Conservation (phyloP, 108 stramenopile species). For the Epithemia pelagica region DNA sequence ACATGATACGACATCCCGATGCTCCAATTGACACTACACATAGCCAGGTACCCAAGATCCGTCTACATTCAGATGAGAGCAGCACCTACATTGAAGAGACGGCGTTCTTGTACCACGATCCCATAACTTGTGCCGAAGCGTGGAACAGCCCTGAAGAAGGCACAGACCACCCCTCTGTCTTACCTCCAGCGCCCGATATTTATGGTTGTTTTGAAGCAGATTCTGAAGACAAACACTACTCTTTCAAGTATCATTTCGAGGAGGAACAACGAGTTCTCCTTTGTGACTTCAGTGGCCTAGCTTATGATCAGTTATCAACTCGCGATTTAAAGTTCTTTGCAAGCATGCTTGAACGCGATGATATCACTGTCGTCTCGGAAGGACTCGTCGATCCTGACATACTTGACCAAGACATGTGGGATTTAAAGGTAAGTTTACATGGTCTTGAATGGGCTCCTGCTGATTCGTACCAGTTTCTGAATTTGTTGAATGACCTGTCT, state of each 20-base stretch:
- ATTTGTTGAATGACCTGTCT: background rate
- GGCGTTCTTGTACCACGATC: slow-evolving; percentile 2
- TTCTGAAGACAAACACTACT: background rate
- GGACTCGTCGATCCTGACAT: background rate
- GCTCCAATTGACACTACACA: background rate
- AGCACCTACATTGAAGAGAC: background rate
- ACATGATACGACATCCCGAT: background rate
- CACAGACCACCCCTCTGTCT: background rate
- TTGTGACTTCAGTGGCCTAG: background rate
- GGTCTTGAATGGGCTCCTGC: background rate
- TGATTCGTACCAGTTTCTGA: background rate
- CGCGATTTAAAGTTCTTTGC: background rate
- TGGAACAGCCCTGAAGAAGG: background rate
- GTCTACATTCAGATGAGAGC: background rate
- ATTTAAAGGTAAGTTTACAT: background rate
- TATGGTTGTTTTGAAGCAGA: too few species aligned
- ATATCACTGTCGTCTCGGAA: slow-evolving; percentile 1
- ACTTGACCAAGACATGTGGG: background rate
- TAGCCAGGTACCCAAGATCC: background rate
- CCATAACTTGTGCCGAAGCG: background rate
- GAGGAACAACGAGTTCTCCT: background rate
- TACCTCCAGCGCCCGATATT: background rate
- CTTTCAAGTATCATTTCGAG: background rate
- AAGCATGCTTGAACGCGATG: background rate
- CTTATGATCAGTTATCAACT: background rate